phyloP scores from a whole-genome alignment of 2,329 filamentous ascomycete species.

The Pleochaeta shiraiana region DNA sequence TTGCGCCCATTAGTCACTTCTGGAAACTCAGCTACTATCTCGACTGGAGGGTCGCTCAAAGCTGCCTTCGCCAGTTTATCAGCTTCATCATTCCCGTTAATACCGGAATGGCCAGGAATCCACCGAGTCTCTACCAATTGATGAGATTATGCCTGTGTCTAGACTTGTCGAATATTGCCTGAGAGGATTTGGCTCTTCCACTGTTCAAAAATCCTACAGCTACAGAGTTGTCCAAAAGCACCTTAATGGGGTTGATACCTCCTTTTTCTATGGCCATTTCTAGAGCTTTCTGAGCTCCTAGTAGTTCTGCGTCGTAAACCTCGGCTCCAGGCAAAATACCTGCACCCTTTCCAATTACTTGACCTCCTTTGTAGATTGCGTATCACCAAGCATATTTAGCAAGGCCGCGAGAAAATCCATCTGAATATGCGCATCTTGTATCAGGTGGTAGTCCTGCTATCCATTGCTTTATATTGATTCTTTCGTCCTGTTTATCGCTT shows the following conservation, averaged over 20 bases:
- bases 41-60: no score
- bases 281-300: neutral
- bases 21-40: no score
- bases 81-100: no score
- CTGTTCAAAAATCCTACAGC: no score
- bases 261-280: neutral
- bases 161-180: no score
- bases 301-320: neutral
- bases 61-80: no score
- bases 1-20: no score
- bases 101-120: no score
- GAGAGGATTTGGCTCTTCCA: no score
- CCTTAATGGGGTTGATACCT: neutral
- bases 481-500: neutral
- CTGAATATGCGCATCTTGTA: neutral
- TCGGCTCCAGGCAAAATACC: neutral
- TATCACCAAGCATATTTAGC: neutral
- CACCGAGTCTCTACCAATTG: no score
- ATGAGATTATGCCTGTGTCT: no score
- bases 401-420: neutral
- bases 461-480: neutral
- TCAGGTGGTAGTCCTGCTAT: neutral
- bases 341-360: neutral
- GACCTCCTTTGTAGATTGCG: neutral
- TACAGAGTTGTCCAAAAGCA: no score